Conservation (phyloP, 2,329 filamentous ascomycete genomes). For the Calonectria pseudoreteaudii region DNA sequence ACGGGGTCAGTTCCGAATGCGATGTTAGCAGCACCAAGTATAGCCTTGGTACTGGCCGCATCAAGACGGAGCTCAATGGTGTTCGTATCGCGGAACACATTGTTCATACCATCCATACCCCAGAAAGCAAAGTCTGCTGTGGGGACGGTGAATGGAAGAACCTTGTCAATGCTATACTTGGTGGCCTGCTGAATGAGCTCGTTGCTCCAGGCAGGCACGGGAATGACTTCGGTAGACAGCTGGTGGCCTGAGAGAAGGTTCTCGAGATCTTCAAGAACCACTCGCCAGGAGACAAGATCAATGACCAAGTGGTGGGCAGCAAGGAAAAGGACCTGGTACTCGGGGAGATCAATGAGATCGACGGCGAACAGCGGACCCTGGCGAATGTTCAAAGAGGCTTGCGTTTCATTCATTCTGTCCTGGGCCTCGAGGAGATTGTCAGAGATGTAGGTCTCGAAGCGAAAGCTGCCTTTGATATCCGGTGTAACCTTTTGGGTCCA, state of each 20-base stretch:
- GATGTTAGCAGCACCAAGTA: conserved; percentile 18
- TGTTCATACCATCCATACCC: background rate
- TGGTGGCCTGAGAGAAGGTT: conserved; percentile 6
- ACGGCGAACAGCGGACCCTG: conserved; percentile 19
- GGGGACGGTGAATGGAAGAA: background rate
- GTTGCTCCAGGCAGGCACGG: background rate
- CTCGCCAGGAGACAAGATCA: conserved; percentile 28
- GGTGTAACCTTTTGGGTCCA: background rate
- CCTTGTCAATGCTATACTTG: background rate
- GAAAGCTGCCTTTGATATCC: background rate
- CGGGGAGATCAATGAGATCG: background rate
- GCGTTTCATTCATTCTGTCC: background rate
- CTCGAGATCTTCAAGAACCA: conserved; percentile 21
- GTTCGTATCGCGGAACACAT: conserved; percentile 12
- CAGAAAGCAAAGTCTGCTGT: background rate
- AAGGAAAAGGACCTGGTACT: conserved; percentile 9
- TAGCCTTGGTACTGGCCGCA: background rate
- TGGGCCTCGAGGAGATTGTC: background rate
- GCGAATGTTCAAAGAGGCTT: conserved; percentile 18
- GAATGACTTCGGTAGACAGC: background rate
- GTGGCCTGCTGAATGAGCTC: background rate
- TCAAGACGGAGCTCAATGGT: conserved; percentile 18
- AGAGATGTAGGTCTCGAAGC: background rate
- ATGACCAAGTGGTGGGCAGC: conserved; percentile 26
- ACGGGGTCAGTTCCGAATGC: conserved; percentile 43